Evolutionary conservation across 2,329 filamentous ascomycete species (phyloP), one percentile per base, ranked within the genome.

Genomic region (Fusarium phyllophilum): DNA sequence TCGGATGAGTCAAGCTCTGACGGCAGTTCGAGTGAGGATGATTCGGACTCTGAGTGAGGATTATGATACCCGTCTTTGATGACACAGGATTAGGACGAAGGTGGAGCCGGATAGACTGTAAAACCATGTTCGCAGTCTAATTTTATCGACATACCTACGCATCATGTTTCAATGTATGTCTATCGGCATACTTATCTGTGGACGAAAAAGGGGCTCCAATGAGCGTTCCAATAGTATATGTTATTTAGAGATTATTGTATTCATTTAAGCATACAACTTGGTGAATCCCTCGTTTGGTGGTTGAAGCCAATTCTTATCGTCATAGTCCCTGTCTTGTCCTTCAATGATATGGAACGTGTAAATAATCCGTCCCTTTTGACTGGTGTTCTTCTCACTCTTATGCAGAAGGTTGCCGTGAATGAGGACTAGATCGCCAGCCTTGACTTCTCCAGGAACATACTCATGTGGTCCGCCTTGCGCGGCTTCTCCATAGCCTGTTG

Each of bases 271-370:
- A 54, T 85, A 90, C 71, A 95, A 79, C 80, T 84, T 92, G 12
- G 93, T 95, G 80, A 99, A 98, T 0, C 94, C 95, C 46, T 89
- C 89, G 45, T 87, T 85, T 0, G 94, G 92, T 66, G 95, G 94
- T 85, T 98, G 96, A 81, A 99, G 83, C 96, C 96, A 98, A 83
- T 99, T 99, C 83, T 88, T 88, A 83, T 89, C 88, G 83, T 98
- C 96, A 82, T 98, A 99, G 62, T 85, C 86, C 48, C 91, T 86
- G 1, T 83, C 88, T 26, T 92, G 89, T 0, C 93, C 93, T 84
- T 98, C 96, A 79, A 98, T 98, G 66, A 97, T 90, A 85, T 99
- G 96, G 82, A 98, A 99, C 0, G 96, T 98, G 83, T 98, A 99
- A 61, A 98, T 97, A 80, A 96, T 97, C 75, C 96, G 88, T 29